Base-by-base conservation (phyloP, 495 filamentous ascomycete species). In the Xylaria scruposa region DNA sequence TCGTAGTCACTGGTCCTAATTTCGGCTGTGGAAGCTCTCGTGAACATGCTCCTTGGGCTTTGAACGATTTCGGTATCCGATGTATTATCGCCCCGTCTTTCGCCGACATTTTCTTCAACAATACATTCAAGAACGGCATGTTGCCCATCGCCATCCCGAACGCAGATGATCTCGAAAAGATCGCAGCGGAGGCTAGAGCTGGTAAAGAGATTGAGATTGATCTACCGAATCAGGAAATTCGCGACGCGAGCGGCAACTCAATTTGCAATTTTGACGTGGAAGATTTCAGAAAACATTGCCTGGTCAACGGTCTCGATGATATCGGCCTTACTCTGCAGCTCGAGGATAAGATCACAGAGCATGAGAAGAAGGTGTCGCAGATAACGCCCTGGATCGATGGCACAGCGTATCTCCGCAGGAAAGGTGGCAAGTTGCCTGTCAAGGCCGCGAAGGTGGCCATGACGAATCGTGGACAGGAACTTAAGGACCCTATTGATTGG, bases 61-160 rank as follows among this genome's bases (percentile, higher is more conserved):
- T 99, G 33, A 90, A 96, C 61, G 96, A 99, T 82, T 98, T 98
- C 76, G 96, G 96, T 70, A 96, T 99, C 84, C 93, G 91, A 77
- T 94, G 92, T 79, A 87, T 98, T 73, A 97, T 98, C 75, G 96
- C 95, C 1, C 93, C 94, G 13, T 93, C 90, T 19, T 99, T 92
- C 77, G 95, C 94, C 70, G 96, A 99, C 78, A 99, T 99, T 82
- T 98, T 98, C 89, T 97, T 94, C 90, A 99, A 98, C 88, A 99
- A 99, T 85, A 97, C 93, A 21, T 98, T 98, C 89, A 99, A 99
- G 88, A 99, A 99, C 84, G 96, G 95, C 82, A 99, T 99, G 96
- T 88, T 99, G 47, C 95, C 95, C 33, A 88, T 98, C 73, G 82
- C 86, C 47, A 92, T 99, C 80, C 83, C 86, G 44, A 88, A 95